Conservation (phyloP, 2,329 filamentous ascomycete genomes). For the Sarocladium brachiariae region DNA sequence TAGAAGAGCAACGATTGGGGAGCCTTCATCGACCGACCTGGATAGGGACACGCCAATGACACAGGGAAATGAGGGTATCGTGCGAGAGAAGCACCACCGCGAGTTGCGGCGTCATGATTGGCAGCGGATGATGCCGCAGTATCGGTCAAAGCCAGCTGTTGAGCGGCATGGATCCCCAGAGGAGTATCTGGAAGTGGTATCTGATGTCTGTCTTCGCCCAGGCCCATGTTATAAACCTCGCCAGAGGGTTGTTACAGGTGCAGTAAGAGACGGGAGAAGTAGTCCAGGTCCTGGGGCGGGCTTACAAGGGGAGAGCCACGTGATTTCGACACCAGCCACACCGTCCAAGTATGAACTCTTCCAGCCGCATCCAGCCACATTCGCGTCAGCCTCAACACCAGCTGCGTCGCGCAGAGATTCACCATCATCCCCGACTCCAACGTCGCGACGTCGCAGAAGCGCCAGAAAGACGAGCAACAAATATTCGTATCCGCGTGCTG, state of each 20-base stretch:
- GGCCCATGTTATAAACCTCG: not conserved
- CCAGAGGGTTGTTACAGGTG: too few relatives aligned
- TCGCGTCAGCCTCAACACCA: slow-evolving; percentile 7
- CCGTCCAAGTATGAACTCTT: not conserved
- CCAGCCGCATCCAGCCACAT: slow-evolving; percentile 7
- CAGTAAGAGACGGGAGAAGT: not conserved
- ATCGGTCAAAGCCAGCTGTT: not conserved
- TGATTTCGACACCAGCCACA: slow-evolving; percentile 4
- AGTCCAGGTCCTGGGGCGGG: not conserved
- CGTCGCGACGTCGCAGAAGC: not conserved
- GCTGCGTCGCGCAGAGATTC: slow-evolving; percentile 9
- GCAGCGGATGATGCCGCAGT: not conserved
- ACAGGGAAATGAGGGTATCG: too few relatives aligned
- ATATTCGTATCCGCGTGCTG: not conserved
- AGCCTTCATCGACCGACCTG: too few relatives aligned
- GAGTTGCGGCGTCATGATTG: not conserved
- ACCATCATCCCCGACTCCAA: not conserved
- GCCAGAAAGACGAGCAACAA: not conserved
- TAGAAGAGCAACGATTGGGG: too few relatives aligned
- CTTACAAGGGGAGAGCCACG: not conserved
- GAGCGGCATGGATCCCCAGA: not conserved
- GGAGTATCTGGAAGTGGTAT: not conserved
- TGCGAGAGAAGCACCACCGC: too few relatives aligned
- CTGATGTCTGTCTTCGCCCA: not conserved
- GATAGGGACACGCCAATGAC: too few relatives aligned